Percentiles rank a stretch among this genome's conserved stretches.
phyloP scores from a whole-genome alignment of 2,329 filamentous ascomycete species.

The Penicillium sp. region DNA sequence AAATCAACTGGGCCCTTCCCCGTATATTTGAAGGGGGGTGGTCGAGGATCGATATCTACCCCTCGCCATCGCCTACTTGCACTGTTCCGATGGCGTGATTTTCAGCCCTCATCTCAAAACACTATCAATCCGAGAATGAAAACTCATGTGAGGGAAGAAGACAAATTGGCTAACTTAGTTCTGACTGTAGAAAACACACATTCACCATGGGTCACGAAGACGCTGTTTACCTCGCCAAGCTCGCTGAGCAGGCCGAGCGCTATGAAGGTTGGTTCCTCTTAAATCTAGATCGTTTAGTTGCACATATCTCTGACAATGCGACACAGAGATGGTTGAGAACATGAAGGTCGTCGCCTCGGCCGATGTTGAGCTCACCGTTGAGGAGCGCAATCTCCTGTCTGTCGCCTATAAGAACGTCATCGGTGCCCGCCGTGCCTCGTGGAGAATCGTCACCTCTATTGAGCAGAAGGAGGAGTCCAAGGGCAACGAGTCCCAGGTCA shows the following conservation, averaged over 20 bases:
- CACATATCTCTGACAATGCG: constrained; percentile 12
- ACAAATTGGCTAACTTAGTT: constrained; percentile 5
- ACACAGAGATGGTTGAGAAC: constrained; percentile 96
- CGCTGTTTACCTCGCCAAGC: constrained; percentile 99
- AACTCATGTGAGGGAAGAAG: background rate
- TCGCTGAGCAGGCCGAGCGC: constrained; percentile 99
- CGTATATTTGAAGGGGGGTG: background rate
- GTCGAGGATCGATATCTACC: constrained; percentile 16
- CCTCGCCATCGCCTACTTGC: constrained; percentile 23
- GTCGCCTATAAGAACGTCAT: constrained; percentile 99
- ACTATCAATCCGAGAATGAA: constrained; percentile 1
- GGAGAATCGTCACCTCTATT: constrained; percentile 97
- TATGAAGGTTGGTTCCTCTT: constrained; percentile 77
- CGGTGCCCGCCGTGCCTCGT: constrained; percentile 91
- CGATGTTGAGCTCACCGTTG: constrained; percentile 77
- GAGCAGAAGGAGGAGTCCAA: constrained; percentile 99
- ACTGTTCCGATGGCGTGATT: constrained; percentile 28
- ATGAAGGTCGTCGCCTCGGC: constrained; percentile 98
- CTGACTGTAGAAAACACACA: constrained; percentile 33
- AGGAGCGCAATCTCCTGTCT: constrained; percentile 95
- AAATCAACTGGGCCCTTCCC: constrained; percentile 6
- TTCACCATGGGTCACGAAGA: constrained; percentile 98
- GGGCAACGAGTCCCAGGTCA: constrained; percentile 88
- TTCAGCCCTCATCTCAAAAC: constrained; percentile 9
- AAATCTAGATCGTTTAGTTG: constrained; percentile 19